Conservation (phyloP, 352 stramenopile genomes). For the Phytophthora megakarya region DNA sequence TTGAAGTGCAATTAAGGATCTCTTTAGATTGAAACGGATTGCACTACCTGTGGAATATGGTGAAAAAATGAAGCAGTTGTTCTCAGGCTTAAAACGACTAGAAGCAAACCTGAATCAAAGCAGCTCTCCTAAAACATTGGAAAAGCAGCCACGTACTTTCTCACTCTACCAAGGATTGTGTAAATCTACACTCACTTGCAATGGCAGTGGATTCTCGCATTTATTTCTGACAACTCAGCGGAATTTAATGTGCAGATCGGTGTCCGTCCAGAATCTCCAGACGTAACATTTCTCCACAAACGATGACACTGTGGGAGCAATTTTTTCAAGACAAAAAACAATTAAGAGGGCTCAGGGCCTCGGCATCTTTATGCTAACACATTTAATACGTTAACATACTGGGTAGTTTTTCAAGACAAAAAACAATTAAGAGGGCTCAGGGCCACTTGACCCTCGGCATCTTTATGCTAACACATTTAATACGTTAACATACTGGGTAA, state of each 20-base stretch:
- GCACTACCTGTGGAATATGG: slow-evolving; percentile 1
- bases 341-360: slow-evolving; percentile 18
- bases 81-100: background rate
- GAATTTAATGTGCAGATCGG: too few species aligned
- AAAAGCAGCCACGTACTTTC: background rate
- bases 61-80: background rate
- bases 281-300: background rate
- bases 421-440: slow-evolving; percentile 21
- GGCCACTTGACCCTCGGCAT: slow-evolving; percentile 16
- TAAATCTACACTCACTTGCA: background rate
- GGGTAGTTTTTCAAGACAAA: slow-evolving; percentile 29
- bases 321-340: slow-evolving; percentile 33
- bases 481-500: too few species aligned
- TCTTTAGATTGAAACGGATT: slow-evolving; percentile 4
- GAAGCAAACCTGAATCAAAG: background rate
- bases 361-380: slow-evolving; percentile 25
- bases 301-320: slow-evolving; percentile 27
- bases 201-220: background rate
- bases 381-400: too few species aligned
- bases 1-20: slow-evolving; percentile 16
- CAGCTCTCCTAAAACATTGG: background rate
- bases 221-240: background rate
- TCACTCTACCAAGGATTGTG: background rate
- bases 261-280: background rate
- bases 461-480: slow-evolving; percentile 11